Evolutionary conservation across 1,284 basidiomycete species (phyloP).

Genomic region (Rhodotorula mucilaginosa): DNA sequence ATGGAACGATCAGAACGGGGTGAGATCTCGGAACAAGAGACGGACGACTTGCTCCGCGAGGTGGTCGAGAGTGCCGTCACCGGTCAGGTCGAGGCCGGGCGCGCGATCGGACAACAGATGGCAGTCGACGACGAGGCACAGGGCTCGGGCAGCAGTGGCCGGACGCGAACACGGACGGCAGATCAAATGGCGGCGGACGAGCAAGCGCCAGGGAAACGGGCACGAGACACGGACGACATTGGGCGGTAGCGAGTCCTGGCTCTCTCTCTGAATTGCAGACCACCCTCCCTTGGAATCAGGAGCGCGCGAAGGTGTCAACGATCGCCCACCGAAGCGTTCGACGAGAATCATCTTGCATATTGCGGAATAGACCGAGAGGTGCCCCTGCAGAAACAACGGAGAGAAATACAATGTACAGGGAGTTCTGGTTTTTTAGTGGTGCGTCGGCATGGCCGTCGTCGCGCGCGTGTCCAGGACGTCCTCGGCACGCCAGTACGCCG

Average conservation of each 20-base stretch:
- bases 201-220: constrained; percentile 4
- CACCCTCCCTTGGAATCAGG: too few relatives aligned
- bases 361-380: background rate
- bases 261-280: too few relatives aligned
- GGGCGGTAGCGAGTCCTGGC: constrained; percentile 2
- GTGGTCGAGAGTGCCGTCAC: constrained; percentile 52
- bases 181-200: constrained; percentile 2
- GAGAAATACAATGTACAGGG: too few relatives aligned
- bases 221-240: constrained; percentile 13
- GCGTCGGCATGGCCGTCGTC: constrained; percentile 76
- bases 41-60: constrained; percentile 61
- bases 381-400: background rate
- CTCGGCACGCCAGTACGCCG: constrained; percentile 75
- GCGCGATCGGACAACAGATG: constrained; percentile 27
- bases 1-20: constrained; percentile 64
- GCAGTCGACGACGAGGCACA: constrained; percentile 1
- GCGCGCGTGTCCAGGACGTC: constrained; percentile 74
- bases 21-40: constrained; percentile 55
- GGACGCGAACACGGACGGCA: constrained; percentile 12
- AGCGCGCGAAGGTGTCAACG: background rate
- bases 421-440: constrained; percentile 3
- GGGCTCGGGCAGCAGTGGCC: background rate
- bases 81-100: constrained; percentile 29
- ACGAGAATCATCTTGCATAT: background rate
- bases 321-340: background rate